Base-by-base conservation (phyloP, 352 stramenopile species). In the Pythium pyrilobum region DNA sequence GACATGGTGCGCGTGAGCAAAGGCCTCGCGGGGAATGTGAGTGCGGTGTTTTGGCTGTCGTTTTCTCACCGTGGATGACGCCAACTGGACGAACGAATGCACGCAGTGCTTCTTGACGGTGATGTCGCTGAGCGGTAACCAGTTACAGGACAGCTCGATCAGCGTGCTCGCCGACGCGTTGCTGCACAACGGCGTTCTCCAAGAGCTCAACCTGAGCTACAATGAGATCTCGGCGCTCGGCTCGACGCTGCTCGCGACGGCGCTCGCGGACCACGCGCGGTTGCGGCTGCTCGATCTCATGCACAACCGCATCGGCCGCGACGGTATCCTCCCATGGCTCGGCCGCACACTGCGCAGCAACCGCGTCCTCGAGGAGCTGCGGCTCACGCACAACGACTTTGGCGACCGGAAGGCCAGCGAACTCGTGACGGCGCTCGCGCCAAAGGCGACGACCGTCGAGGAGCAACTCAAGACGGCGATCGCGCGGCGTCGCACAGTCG, bases 381-480 rank as follows among this genome's bases (percentile, higher is more conserved):
- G 68, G 27, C 74, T 91, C 24, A 88, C 66, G 11, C 78, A 89
- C 61, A 91, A 91, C 36, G 64, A 64, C 40, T 77, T 91, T 27
- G 74, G 71, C 25, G 73, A 87, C 46, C 56, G 55, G 28, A 86
- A 81, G 46, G 64, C 66, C 6, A 57, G 62, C 16, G 76, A 89
- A 16, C 52, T 91, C 9, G 60, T 89, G 12, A 53, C 66, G 7
- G 62, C 81, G 7, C 52, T 91, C 5, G 59, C 72, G 10, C 63
- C 72, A 13, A 71, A 69, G 25, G 47, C 67, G 25, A 37, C 72
- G 3, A 80, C 63, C 0, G 64, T 77, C n/a, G 64, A 87, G 46
- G 62, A 82, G 36, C 54, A 74, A 36, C 61, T 87, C 24, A 87
- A 91, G 52, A 64, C 62, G 7, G 66, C 70, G 20, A 72, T 85